Evolutionary conservation across 371 early-diverging fungal genomes (phyloP), one percentile per base, ranked within the genome.

Genomic region (Haplosporangium sp.): DNA sequence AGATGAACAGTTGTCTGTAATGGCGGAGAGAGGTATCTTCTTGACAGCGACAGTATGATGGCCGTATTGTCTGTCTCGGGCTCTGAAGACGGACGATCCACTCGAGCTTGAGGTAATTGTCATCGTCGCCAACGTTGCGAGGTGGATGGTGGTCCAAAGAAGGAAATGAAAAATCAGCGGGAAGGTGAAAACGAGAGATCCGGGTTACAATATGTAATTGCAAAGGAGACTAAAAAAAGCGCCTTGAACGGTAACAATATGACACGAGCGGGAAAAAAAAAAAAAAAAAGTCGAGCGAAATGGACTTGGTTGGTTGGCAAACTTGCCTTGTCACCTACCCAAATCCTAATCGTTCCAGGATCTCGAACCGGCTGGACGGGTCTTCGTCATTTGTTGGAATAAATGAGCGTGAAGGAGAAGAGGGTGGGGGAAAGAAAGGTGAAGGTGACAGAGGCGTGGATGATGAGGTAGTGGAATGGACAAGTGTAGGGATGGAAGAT

Each of bases 1-100:
- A 81, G 36, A 84, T 85, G 41, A 20, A 48, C n/a, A n/a, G n/a
- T n/a, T n/a, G n/a, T 89, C 89, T 55, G 89, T 86, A 41, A 88
- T 73, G 56, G 89, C 88, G 37, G 66, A 56, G 6, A 87, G 81
- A 12, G 80, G 83, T n/a, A 89, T 82, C 60, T 88, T 86, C 55
- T 85, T 86, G 62, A 86, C 80, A 13, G 84, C 83, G 18, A 85
- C 67, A 5, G 85, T 64, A 57, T 84, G 80, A 66, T 84, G 9
- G 21, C 42, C 87, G 81, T 73, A 65, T 46, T 48, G 52, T 5
- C 41, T 54, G 43, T 83, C 74, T 18, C 40, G 18, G 4, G 69
- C 80, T 43, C 73, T 74, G 51, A 57, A 82, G 0, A 82, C 72
- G 0, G 62, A 61, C 7, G 77, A 67, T 5, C 77, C 77, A 36